Conservation (phyloP, 768 basidiomycete genomes). For the Trichaptum fuscoviolaceum region DNA sequence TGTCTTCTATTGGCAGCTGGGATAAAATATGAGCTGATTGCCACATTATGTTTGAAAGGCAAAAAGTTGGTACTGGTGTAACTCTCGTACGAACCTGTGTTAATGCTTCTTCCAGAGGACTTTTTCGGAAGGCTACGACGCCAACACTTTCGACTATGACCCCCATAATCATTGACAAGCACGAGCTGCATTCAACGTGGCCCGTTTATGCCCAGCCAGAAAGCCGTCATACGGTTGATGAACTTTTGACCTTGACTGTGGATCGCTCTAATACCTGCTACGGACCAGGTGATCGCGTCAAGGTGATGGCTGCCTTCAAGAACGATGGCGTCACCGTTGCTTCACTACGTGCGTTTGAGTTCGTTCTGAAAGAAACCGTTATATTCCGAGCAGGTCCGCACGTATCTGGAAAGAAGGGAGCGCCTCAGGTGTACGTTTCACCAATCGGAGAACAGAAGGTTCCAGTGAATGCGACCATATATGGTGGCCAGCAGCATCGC, state of each 20-base stretch:
- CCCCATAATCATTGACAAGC: conserved; percentile 83
- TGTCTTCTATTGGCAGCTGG: conserved; percentile 46
- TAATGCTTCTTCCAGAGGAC: conserved; percentile 44
- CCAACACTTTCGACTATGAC: conserved; percentile 62
- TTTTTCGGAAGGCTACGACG: conserved; percentile 77
- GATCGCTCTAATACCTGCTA: conserved; percentile 76
- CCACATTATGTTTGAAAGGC: conserved; percentile 78
- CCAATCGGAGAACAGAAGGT: conserved; percentile 67
- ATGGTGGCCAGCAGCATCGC: conserved; percentile 64
- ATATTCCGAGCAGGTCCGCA: conserved; percentile 65
- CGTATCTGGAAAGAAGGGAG: conserved; percentile 47
- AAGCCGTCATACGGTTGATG: conserved; percentile 55
- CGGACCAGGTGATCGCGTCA: conserved; percentile 79
- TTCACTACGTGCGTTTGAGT: conserved; percentile 79
- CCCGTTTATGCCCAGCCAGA: conserved; percentile 82
- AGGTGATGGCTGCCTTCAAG: conserved; percentile 65
- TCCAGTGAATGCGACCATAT: conserved; percentile 66
- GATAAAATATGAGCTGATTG: conserved; percentile 86
- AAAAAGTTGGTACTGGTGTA: conserved; percentile 55
- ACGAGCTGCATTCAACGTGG: conserved; percentile 92
- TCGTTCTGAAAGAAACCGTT: conserved; percentile 71
- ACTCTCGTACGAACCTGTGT: neutral
- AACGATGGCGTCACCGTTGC: conserved; percentile 65
- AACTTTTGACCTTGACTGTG: conserved; percentile 70
- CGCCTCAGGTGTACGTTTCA: conserved; percentile 48